These are phyloP conservation scores for Atractiella rhizophila DNA, from an alignment of 768 basidiomycete species.

Conservation along the genomic window DNA sequence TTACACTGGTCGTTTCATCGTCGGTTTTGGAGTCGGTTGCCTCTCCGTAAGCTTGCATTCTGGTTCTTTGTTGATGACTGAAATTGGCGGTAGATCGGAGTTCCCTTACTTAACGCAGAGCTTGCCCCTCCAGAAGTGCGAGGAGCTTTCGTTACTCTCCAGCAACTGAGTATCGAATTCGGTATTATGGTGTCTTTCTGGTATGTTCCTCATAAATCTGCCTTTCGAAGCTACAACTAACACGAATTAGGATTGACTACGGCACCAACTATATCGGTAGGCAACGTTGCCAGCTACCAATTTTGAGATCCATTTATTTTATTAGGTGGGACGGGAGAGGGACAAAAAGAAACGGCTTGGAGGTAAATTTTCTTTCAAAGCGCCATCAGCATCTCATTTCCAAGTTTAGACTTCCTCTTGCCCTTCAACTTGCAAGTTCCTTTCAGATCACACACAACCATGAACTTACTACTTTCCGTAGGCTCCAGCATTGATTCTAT, in stretches of 20 bases:
- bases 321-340: conserved; percentile 24
- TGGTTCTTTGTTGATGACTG: too few relatives aligned
- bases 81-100: too few relatives aligned
- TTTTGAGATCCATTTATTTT: background rate
- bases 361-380: too few relatives aligned
- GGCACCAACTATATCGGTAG: conserved; percentile 42
- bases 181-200: conserved; percentile 42
- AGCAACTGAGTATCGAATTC: conserved; percentile 58
- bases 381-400: too few relatives aligned
- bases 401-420: conserved; percentile 47
- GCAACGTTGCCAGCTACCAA: background rate
- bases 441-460: too few relatives aligned
- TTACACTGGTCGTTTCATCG: conserved; percentile 45
- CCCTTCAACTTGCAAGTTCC: conserved; percentile 47
- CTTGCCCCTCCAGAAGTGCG: conserved; percentile 58
- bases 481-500: conserved; percentile 46
- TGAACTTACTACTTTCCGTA: too few relatives aligned
- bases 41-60: too few relatives aligned
- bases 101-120: conserved; percentile 49
- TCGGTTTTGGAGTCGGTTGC: conserved; percentile 56
- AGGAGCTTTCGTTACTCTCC: conserved; percentile 52
- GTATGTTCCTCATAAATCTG: conserved; percentile 1
- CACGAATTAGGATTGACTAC: too few relatives aligned
- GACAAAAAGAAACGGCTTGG: conserved; percentile 47
- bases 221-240: too few relatives aligned